Percentiles rank a stretch among this genome's conserved stretches.
phyloP scores from a whole-genome alignment of 2,329 filamentous ascomycete genomes.

The Hymenoscyphus infarciens region DNA sequence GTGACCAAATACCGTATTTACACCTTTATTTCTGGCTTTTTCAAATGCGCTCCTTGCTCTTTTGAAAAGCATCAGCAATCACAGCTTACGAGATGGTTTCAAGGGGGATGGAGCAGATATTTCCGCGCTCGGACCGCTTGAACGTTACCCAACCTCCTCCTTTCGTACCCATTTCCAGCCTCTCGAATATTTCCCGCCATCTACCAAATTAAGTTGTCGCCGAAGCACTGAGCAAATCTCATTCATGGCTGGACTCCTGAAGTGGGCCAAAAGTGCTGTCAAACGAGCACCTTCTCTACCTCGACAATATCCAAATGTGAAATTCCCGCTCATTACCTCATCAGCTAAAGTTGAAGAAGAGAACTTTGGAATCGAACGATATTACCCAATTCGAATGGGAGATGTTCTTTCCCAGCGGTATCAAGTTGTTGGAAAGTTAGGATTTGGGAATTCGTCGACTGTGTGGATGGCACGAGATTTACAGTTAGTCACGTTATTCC shows the following conservation, averaged over 20 bases:
- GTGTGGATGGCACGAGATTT: conserved; percentile 18
- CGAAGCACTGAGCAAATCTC: background rate
- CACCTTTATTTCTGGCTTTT: background rate
- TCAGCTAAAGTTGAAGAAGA: conserved; percentile 18
- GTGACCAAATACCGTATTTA: background rate
- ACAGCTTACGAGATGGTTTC: no score
- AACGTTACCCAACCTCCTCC: background rate
- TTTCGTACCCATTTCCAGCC: background rate
- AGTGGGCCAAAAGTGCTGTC: conserved; percentile 17
- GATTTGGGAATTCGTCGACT: conserved; percentile 21
- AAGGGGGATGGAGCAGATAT: background rate
- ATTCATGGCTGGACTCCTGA: conserved; percentile 7
- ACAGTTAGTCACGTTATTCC: no score
- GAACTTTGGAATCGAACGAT: conserved; percentile 16
- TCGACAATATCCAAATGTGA: conserved; percentile 15
- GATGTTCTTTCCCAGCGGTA: conserved; percentile 19
- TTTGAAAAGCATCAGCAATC: no score
- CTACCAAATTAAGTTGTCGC: background rate
- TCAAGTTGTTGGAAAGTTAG: conserved; percentile 21
- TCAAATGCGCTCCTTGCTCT: no score
- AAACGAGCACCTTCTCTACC: conserved; percentile 14
- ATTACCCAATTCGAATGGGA: conserved; percentile 19
- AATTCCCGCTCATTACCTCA: conserved; percentile 12
- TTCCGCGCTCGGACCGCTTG: background rate
- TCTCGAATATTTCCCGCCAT: background rate